Evolutionary conservation across 108 stramenopile species (phyloP).

Genomic region (Cylindrotheca fusiformis): DNA sequence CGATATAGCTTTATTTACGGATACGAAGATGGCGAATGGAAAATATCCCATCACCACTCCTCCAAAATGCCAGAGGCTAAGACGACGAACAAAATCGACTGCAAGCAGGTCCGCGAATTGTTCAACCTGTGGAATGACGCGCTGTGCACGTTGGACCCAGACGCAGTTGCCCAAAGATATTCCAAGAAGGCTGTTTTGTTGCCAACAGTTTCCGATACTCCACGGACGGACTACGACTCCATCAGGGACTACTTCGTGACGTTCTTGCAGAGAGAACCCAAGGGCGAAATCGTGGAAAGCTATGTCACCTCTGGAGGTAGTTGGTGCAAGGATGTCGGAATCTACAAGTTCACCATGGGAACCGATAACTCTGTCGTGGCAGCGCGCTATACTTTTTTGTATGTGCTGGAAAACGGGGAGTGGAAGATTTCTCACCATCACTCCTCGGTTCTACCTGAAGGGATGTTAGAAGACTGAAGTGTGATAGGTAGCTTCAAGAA

Average conservation of each 20-base stretch:
- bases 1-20: conserved; percentile 64
- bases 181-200: conserved; percentile 37
- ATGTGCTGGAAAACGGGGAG: conserved; percentile 20
- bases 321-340: conserved; percentile 38
- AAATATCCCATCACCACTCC: conserved; percentile 71
- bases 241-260: conserved; percentile 22
- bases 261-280: conserved; percentile 16
- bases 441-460: conserved; percentile 51
- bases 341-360: conserved; percentile 62
- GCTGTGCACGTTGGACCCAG: conserved; percentile 37
- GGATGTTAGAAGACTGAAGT: too few relatives aligned
- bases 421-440: conserved; percentile 69
- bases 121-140: conserved; percentile 51
- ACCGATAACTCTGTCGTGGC: conserved; percentile 31
- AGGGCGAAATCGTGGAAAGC: conserved; percentile 16
- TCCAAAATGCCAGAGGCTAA: conserved; percentile 61
- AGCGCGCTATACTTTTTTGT: conserved; percentile 46
- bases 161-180: conserved; percentile 40
- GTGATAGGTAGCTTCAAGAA: too few relatives aligned
- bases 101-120: conserved; percentile 27
- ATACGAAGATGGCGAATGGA: conserved; percentile 66
- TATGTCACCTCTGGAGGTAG: conserved; percentile 10
- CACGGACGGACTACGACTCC: too few relatives aligned
- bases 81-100: too few relatives aligned
- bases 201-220: conserved; percentile 34